phyloP scores from a whole-genome alignment of 192 early-diverging fungal species.

The Coemansia sp. region DNA sequence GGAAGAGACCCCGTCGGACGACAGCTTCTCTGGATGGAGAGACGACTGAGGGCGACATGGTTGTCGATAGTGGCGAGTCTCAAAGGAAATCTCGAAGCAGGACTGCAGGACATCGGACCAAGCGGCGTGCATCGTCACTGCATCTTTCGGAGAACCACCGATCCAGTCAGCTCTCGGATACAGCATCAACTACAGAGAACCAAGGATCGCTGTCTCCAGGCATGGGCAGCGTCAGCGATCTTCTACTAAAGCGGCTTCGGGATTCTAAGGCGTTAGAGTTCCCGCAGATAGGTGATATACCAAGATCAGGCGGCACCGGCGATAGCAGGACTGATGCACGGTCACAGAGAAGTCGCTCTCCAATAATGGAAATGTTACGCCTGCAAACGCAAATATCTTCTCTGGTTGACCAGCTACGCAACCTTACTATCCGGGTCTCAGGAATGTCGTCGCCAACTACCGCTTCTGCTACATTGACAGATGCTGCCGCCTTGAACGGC shows the following conservation, averaged over 20 bases:
- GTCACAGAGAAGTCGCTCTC: slow-evolving; percentile 7
- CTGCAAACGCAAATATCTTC: slow-evolving; percentile 51
- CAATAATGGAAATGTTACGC: slow-evolving; percentile 51
- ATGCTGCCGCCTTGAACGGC: not conserved
- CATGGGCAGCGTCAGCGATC: slow-evolving; percentile 31
- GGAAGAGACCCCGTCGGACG: slow-evolving; percentile 42
- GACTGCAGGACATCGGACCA: slow-evolving; percentile 1
- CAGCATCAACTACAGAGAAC: not conserved
- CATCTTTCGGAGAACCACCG: slow-evolving; percentile 7
- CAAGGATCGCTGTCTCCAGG: slow-evolving; percentile 1
- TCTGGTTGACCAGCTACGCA: slow-evolving; percentile 49
- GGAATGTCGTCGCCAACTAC: slow-evolving; percentile 15
- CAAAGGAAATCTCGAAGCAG: not conserved
- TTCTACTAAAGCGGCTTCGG: slow-evolving; percentile 28
- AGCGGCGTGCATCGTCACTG: slow-evolving; percentile 30
- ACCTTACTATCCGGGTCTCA: slow-evolving; percentile 35
- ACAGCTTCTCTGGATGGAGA: not conserved
- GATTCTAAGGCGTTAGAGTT: slow-evolving; percentile 13
- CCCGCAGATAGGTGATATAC: slow-evolving; percentile 1
- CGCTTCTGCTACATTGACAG: not conserved
- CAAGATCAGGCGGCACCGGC: not conserved
- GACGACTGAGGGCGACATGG: not conserved
- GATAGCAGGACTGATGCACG: not conserved
- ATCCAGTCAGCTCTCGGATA: not conserved
- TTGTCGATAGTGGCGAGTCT: not conserved